A percentile compares a stretch with the other conserved stretches of the same genome.
These are phyloP conservation scores for Cladophialophora carrionii DNA, from an alignment of 2,329 filamentous ascomycete species.

Conservation along the genomic window DNA sequence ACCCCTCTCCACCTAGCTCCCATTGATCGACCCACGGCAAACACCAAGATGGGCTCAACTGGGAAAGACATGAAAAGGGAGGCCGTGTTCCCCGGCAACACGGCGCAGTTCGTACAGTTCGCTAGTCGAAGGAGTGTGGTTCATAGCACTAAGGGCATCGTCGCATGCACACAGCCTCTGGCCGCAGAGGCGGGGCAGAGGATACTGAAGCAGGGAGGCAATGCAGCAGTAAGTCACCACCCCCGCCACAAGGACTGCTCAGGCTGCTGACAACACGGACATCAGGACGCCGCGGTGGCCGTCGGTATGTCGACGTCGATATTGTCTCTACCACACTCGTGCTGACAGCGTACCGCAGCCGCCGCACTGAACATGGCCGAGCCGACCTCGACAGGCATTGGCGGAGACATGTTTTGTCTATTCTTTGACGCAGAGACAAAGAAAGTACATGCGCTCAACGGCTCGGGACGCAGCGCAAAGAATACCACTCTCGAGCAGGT, in stretches of 20 bases:
- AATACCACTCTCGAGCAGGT: constrained; percentile 71
- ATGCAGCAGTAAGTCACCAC: constrained; percentile 74
- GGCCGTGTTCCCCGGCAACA: constrained; percentile 55
- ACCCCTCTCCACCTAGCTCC: background rate
- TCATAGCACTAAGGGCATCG: constrained; percentile 89
- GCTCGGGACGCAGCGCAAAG: constrained; percentile 79
- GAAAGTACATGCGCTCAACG: constrained; percentile 84
- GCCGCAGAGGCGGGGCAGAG: constrained; percentile 86
- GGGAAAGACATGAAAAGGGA: constrained; percentile 40
- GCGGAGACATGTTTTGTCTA: constrained; percentile 95
- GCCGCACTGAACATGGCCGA: constrained; percentile 93
- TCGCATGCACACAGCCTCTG: constrained; percentile 85
- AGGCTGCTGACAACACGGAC: constrained; percentile 2
- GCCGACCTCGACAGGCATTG: constrained; percentile 89
- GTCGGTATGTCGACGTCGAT: constrained; percentile 62
- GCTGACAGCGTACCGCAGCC: constrained; percentile 55
- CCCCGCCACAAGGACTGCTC: background rate
- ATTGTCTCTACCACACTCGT: background rate
- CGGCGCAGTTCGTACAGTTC: constrained; percentile 61
- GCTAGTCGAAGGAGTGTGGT: constrained; percentile 86
- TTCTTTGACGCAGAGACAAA: constrained; percentile 84
- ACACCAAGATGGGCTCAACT: constrained; percentile 28
- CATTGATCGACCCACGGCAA: background rate
- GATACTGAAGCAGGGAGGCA: constrained; percentile 83
- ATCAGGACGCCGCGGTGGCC: constrained; percentile 90